Conservation (phyloP, 805 yeast genomes). For the Suhomyces faveliae region DNA sequence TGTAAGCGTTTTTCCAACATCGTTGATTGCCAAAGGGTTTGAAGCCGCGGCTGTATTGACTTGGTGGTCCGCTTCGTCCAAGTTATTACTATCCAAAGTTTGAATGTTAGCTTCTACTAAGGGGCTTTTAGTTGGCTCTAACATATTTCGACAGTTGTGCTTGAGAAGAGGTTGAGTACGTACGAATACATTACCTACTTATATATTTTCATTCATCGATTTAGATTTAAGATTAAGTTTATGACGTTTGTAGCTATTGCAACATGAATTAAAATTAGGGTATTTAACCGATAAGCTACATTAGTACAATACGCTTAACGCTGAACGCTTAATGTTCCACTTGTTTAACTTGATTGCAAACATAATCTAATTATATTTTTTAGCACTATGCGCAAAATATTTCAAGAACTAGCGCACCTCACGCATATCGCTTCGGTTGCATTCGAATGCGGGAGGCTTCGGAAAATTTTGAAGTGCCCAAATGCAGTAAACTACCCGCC, state of each 20-base stretch:
- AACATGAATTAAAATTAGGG: too few relatives aligned
- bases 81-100: neutral
- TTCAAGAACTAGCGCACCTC: too few relatives aligned
- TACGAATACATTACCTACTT: neutral
- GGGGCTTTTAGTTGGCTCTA: neutral
- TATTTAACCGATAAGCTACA: too few relatives aligned
- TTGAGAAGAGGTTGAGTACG: neutral
- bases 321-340: too few relatives aligned
- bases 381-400: too few relatives aligned
- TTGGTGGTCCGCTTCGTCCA: constrained; percentile 1
- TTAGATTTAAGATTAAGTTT: neutral
- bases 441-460: too few relatives aligned
- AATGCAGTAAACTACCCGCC: too few relatives aligned
- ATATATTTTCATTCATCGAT: neutral
- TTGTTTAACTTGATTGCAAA: too few relatives aligned
- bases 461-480: too few relatives aligned
- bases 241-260: neutral
- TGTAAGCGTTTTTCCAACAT: constrained; percentile 25
- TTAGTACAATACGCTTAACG: too few relatives aligned
- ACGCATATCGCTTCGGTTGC: too few relatives aligned
- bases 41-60: neutral
- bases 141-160: neutral
- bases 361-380: too few relatives aligned
- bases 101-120: neutral
- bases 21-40: constrained; percentile 1